Conservation (phyloP, 2,329 filamentous ascomycete species). For the Leptographium flavum region DNA sequence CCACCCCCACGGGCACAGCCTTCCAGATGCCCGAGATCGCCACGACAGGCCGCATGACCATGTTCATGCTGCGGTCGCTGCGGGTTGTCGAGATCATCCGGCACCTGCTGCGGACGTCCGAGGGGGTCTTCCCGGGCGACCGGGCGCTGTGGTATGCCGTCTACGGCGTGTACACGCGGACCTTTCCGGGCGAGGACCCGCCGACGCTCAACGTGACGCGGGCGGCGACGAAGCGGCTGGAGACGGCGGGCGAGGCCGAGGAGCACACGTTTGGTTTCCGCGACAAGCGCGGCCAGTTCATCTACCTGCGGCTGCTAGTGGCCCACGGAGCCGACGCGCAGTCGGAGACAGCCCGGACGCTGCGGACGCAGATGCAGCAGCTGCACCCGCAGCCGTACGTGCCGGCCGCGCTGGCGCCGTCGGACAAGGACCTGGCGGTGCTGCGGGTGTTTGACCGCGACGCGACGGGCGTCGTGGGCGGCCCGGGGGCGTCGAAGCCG, state of each 20-base stretch:
- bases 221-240: constrained; percentile 22
- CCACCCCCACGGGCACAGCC: background rate
- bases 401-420: constrained; percentile 22
- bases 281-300: constrained; percentile 24
- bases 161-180: constrained; percentile 27
- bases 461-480: constrained; percentile 1
- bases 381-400: constrained; percentile 30
- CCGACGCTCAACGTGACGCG: constrained; percentile 26
- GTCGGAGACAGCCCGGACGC: constrained; percentile 20
- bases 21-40: background rate
- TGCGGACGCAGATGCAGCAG: constrained; percentile 33
- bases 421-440: constrained; percentile 19
- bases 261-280: constrained; percentile 32
- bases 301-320: constrained; percentile 29
- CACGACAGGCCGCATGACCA: constrained; percentile 1
- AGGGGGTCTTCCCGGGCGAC: constrained; percentile 36
- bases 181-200: constrained; percentile 23
- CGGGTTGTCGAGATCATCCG: constrained; percentile 25
- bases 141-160: constrained; percentile 34
- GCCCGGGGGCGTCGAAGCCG: background rate
- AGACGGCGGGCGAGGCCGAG: constrained; percentile 20
- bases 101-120: constrained; percentile 25
- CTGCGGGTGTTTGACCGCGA: constrained; percentile 13
- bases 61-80: constrained; percentile 11
- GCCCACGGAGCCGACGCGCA: constrained; percentile 15